phyloP scores from a whole-genome alignment of 192 early-diverging fungal species.

The Podila minutissima region DNA sequence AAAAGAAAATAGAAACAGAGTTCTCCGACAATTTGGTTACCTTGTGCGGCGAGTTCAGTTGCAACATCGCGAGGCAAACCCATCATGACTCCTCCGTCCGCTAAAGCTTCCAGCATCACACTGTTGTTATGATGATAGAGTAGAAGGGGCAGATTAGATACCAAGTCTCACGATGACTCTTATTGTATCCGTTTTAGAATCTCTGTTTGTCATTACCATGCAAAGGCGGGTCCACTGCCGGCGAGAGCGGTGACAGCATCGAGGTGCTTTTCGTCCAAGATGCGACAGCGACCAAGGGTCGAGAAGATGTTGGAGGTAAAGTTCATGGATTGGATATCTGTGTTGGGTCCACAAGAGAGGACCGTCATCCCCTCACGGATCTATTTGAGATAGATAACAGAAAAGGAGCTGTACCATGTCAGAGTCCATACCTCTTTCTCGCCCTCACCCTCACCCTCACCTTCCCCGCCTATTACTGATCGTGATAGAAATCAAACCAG shows the following conservation, averaged over 20 bases:
- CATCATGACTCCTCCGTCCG: conserved; percentile 70
- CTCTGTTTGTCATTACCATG: conserved; percentile 41
- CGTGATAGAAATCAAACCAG: not conserved
- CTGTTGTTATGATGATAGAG: conserved; percentile 12
- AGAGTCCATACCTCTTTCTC: not conserved
- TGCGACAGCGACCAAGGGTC: conserved; percentile 58
- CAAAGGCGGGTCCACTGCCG: conserved; percentile 65
- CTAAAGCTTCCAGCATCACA: conserved; percentile 63
- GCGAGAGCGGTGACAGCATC: conserved; percentile 63
- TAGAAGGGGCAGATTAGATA: not conserved
- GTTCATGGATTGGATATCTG: conserved; percentile 36
- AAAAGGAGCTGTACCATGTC: not conserved
- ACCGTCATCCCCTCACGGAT: conserved; percentile 68
- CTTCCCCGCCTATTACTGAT: not conserved
- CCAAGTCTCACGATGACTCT: not conserved
- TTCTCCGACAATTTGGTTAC: conserved; percentile 17
- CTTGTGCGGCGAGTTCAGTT: conserved; percentile 63
- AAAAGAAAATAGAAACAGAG: not conserved
- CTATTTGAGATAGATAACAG: conserved; percentile 14
- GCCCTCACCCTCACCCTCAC: not conserved
- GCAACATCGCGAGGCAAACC: conserved; percentile 64
- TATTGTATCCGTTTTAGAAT: no score
- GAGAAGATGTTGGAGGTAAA: conserved; percentile 60
- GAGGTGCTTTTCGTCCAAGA: conserved; percentile 63
- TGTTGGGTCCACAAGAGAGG: conserved; percentile 47